Conservation (phyloP, 495 filamentous ascomycete genomes). For the Lasiosphaeria hispida region DNA sequence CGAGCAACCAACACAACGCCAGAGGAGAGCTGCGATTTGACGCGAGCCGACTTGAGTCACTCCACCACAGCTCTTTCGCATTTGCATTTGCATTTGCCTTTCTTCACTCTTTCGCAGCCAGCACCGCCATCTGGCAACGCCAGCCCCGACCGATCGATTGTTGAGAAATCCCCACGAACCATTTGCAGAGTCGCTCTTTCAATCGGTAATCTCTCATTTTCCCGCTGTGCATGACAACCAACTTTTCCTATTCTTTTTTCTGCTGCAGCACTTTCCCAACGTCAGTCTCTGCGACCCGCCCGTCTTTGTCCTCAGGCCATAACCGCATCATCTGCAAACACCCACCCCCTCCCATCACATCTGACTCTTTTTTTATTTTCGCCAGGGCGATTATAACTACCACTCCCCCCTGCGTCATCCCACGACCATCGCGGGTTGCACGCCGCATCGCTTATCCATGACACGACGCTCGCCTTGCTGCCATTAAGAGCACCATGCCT, state of each 20-base stretch:
- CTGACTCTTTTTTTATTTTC: neutral
- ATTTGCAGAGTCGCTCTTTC: constrained; percentile 16
- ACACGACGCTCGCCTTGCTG: constrained; percentile 15
- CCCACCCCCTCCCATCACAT: too few species aligned
- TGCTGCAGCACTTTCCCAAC: constrained; percentile 7
- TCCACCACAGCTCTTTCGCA: constrained; percentile 9
- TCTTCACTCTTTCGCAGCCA: neutral
- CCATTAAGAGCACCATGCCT: constrained; percentile 40
- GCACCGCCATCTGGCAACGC: constrained; percentile 10
- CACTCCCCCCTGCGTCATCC: neutral
- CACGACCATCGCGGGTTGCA: constrained; percentile 15
- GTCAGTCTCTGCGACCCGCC: constrained; percentile 8
- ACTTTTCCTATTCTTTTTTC: constrained; percentile 5
- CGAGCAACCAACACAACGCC: constrained; percentile 21
- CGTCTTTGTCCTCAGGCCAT: constrained; percentile 7
- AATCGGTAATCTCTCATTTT: constrained; percentile 12
- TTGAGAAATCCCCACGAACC: constrained; percentile 5
- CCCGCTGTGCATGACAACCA: neutral
- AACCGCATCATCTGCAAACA: neutral
- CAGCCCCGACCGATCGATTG: constrained; percentile 8
- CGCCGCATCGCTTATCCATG: constrained; percentile 27
- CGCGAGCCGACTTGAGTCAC: constrained; percentile 17
- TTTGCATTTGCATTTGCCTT: neutral
- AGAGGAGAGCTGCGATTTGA: constrained; percentile 18
- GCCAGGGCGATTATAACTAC: neutral